phyloP scores from a whole-genome alignment of 2,329 filamentous ascomycete species.

The Colletotrichum sp. region DNA sequence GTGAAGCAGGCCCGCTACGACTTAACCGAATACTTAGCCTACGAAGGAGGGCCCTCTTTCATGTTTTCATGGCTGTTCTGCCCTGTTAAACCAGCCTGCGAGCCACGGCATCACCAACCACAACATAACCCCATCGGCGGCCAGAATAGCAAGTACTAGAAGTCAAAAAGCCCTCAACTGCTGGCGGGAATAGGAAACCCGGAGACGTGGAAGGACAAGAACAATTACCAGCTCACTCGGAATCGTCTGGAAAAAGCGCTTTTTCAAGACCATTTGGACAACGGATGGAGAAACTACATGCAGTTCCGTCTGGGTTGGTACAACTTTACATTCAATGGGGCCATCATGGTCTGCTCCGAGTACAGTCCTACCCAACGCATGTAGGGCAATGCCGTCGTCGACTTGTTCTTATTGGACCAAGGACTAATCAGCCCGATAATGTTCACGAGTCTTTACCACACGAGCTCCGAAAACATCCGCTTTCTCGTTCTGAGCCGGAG shows the following conservation, averaged over 20 bases:
- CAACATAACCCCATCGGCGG: too few relatives aligned
- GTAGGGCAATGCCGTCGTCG: neutral
- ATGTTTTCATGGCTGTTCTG: neutral
- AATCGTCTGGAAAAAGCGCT: neutral
- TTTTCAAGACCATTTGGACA: fast-evolving
- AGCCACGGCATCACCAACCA: too few relatives aligned
- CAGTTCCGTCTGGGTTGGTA: neutral
- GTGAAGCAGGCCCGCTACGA: neutral
- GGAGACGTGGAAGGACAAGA: neutral
- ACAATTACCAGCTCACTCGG: neutral
- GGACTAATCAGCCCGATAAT: fast-evolving
- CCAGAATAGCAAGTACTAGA: neutral
- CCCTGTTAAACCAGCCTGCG: neutral
- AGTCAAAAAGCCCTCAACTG: neutral
- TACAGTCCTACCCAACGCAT: neutral
- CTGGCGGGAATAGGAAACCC: neutral
- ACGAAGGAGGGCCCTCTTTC: neutral
- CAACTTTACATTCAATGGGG: neutral
- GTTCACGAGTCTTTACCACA: neutral
- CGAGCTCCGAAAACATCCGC: neutral
- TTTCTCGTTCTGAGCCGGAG: neutral
- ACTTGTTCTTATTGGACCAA: neutral
- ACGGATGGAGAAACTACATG: neutral
- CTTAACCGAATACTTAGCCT: neutral
- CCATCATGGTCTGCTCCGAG: neutral